Percentiles rank a stretch among this genome's conserved stretches.
Conservation (phyloP, 148 eudicot species). For the Bassia scoparia region DNA sequence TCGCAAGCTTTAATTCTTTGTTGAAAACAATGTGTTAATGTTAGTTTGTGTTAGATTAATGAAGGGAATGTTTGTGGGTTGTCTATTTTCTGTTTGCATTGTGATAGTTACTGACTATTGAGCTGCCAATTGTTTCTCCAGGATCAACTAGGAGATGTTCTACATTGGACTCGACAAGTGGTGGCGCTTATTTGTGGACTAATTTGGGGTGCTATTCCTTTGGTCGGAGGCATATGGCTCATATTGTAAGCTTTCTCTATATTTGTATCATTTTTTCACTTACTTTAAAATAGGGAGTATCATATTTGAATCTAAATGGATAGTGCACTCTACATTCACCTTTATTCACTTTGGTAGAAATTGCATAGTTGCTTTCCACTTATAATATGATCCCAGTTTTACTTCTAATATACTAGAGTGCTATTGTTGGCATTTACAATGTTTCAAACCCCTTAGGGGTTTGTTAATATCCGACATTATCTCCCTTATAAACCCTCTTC, state of each 20-base stretch:
- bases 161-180: constrained; percentile 93
- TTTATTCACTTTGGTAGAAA: background rate
- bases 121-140: constrained; percentile 21
- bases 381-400: too few relatives aligned
- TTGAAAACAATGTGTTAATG: background rate
- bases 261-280: background rate
- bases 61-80: background rate
- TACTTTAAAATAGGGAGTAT: background rate
- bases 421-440: too few relatives aligned
- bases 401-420: too few relatives aligned
- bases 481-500: too few relatives aligned
- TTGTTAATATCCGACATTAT: too few relatives aligned
- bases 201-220: constrained; percentile 88
- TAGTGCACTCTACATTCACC: background rate
- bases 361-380: too few relatives aligned
- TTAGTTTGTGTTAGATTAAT: background rate
- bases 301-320: background rate
- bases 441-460: too few relatives aligned
- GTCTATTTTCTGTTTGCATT: background rate
- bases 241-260: constrained; percentile 55
- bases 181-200: constrained; percentile 76
- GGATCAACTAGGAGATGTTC: constrained; percentile 94
- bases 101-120: background rate
- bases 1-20: background rate
- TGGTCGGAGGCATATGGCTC: constrained; percentile 94